Evolutionary conservation across 129 eudicot genomes (phyloP), one percentile per base, ranked within the genome.

Genomic region (Artemisia argyi): DNA sequence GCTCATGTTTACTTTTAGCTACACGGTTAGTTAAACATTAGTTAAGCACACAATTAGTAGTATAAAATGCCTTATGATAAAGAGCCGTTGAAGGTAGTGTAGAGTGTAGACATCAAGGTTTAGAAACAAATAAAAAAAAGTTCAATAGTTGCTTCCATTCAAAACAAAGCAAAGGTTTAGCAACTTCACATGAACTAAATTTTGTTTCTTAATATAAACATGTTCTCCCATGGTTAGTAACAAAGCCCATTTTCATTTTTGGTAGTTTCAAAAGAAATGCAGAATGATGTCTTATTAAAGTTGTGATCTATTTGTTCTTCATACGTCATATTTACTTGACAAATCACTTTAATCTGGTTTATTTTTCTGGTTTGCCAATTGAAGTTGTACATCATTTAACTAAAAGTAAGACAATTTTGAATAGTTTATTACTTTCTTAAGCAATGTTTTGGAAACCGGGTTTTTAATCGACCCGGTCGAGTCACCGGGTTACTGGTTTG

Each of bases 111-210:
- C 2, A 24, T 61, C 61, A 73, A 30, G 12, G 49, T 48, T 30
- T 49, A 4, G 49, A 52, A 73, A 22, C 53, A 62, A 48, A 61
- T 71, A 3, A 22, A 69, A 59, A 72, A 44, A 72, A 22, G 20
- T 47, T 59, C 59, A 60, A 11, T 50, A 3, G 19, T 73, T 62
- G 63, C 71, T 73, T 63, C 63, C 53, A 63, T 73, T 73, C 9
- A 50, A 73, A 62, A 49, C 62, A 48, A 73, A 73, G 70, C 75
- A 54, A 70, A 6, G 35, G 47, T 49, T 49, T 67, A 67, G 22
- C 61, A 69, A 53, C 64, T 6, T 70, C 64, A 71, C 66, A 15
- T 44, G 54, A 58, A 12, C 47, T 42, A 42, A 15, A 55, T 32
- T 14, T 4, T 55, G 39, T 35, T 68, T 11, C 30, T 26, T 52